A percentile compares a stretch with the other conserved stretches of the same genome.
Conservation (phyloP, 2,329 filamentous ascomycete genomes). For the Aspergillus japonicus region DNA sequence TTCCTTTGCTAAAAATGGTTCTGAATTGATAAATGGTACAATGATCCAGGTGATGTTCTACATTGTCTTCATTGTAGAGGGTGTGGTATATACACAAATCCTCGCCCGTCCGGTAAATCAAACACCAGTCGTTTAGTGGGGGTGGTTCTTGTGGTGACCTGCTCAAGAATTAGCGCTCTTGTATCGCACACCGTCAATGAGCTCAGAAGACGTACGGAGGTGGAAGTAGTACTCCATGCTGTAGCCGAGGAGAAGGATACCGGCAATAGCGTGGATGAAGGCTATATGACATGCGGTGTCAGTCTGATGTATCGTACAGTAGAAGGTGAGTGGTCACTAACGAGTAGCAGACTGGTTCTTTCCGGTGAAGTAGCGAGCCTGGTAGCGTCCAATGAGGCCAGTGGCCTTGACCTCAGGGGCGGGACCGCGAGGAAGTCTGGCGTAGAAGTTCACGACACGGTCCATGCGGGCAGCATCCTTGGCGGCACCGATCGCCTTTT, state of each 20-base stretch:
- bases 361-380: conserved; percentile 76
- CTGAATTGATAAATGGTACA: neutral
- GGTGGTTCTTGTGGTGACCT: conserved; percentile 99
- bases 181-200: neutral
- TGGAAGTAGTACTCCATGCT: conserved; percentile 99
- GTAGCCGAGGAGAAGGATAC: conserved; percentile 80
- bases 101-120: conserved; percentile 23
- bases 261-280: conserved; percentile 79
- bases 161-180: conserved; percentile 18
- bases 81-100: conserved; percentile 44
- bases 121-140: conserved; percentile 65
- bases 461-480: conserved; percentile 98
- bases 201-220: conserved; percentile 68
- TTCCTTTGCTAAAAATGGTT: neutral
- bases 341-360: conserved; percentile 86
- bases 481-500: conserved; percentile 86
- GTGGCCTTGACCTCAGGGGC: conserved; percentile 79
- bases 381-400: conserved; percentile 85
- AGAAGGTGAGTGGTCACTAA: conserved; percentile 54
- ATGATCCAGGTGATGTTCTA: conserved; percentile 23
- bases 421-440: conserved; percentile 90
- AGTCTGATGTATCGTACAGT: neutral
- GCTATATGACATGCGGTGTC: conserved; percentile 54
- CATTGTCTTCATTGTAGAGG: conserved; percentile 32
- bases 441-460: conserved; percentile 97